phyloP scores from a whole-genome alignment of 257 asterid species.

The Penstemon newberryi region DNA sequence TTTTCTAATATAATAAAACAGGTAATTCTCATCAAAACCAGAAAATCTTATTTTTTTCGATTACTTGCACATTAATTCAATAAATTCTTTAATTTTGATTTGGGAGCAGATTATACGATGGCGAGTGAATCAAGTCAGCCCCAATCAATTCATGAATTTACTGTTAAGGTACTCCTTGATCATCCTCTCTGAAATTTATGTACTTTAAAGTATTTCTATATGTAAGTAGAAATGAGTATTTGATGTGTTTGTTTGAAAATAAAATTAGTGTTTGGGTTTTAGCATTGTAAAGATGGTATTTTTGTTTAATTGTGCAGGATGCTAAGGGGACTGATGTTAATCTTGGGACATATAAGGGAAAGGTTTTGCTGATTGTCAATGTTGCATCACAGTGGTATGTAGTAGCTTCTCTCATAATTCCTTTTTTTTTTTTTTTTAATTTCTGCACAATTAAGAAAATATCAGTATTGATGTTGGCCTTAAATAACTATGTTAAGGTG shows the following conservation, averaged over 20 bases:
- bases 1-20: too few species aligned
- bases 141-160: conserved; percentile 4
- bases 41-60: too few species aligned
- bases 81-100: too few species aligned
- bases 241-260: not conserved
- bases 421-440: not conserved
- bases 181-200: not conserved
- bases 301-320: conserved; percentile 15
- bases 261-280: not conserved
- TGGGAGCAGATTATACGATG: not conserved
- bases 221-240: not conserved
- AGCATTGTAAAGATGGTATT: not conserved
- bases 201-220: not conserved
- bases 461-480: too few species aligned
- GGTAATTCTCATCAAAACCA: too few species aligned
- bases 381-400: conserved; percentile 35
- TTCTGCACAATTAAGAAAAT: too few species aligned
- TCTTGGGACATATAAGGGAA: conserved; percentile 29
- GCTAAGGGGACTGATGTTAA: conserved; percentile 32
- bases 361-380: conserved; percentile 32
- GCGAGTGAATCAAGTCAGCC: conserved; percentile 9
- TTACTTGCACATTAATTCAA: too few species aligned
- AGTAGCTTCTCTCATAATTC: not conserved
- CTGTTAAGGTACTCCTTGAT: not conserved
- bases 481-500: too few species aligned